Conservation (phyloP, 352 stramenopile genomes). For the Pythium utonaiense region DNA sequence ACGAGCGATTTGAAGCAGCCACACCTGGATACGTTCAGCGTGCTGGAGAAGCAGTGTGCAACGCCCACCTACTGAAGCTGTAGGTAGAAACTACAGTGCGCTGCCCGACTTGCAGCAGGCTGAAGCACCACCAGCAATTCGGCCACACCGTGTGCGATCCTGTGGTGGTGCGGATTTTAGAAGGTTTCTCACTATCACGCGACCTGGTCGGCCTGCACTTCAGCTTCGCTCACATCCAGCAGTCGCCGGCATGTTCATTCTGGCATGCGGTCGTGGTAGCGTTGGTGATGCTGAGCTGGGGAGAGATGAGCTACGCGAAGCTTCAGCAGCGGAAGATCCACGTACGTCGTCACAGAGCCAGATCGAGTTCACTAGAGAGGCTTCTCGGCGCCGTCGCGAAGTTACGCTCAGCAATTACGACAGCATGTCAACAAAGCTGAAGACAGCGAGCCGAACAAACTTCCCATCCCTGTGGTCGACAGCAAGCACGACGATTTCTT, state of each 20-base stretch:
- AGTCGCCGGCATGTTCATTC: conserved; percentile 30
- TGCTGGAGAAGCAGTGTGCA: background rate
- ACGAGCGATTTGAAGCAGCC: background rate
- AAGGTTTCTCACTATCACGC: background rate
- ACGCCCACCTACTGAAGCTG: background rate
- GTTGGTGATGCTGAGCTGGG: conserved; percentile 15
- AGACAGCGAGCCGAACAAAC: conserved; percentile 20
- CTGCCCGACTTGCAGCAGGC: background rate
- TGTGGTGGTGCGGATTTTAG: background rate
- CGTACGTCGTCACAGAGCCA: background rate
- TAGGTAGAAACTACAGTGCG: background rate
- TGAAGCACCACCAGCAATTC: background rate
- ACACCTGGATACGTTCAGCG: no score
- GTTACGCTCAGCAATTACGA: conserved; percentile 32
- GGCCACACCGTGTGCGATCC: background rate
- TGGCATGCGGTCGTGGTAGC: conserved; percentile 33
- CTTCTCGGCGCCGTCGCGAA: conserved; percentile 7
- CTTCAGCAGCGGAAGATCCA: background rate
- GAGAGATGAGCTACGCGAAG: background rate
- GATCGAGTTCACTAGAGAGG: background rate
- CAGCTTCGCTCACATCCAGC: no score
- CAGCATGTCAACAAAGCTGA: conserved; percentile 28
- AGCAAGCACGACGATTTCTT: background rate
- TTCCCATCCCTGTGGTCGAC: conserved; percentile 22
- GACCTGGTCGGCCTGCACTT: no score